These are phyloP conservation scores for Strobilomyces echinocephalus DNA, from an alignment of 768 basidiomycete species.

Conservation along the genomic window DNA sequence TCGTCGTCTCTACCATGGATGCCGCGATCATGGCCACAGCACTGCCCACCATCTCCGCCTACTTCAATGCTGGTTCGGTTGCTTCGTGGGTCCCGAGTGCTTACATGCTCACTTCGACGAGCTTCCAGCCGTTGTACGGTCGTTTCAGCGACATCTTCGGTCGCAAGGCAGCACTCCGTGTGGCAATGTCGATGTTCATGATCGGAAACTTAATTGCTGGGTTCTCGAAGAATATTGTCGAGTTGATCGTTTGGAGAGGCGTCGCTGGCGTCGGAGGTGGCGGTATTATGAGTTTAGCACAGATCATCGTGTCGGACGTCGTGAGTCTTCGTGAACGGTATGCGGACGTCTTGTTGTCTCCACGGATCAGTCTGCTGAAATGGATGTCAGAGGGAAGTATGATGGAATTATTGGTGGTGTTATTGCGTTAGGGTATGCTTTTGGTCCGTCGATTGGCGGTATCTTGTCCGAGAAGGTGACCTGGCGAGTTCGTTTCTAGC, in stretches of 20 bases:
- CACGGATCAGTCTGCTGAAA: not conserved
- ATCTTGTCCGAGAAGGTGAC: not conserved
- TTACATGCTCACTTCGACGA: slow-evolving; percentile 1
- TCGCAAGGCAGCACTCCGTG: not conserved
- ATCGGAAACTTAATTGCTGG: not conserved
- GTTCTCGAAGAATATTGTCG: not conserved
- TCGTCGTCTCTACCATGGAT: not conserved
- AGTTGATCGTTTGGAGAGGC: not conserved
- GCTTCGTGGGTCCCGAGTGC: not conserved
- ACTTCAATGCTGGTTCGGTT: not conserved
- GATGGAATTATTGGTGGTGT: not conserved
- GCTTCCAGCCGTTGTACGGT: not conserved
- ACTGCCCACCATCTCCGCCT: not conserved
- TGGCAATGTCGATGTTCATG: not conserved
- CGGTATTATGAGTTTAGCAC: not conserved
- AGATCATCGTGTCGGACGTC: not conserved
- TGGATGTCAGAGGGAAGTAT: not conserved
- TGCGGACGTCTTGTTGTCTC: not conserved
- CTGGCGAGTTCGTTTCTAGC: not conserved
- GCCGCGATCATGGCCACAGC: not conserved
- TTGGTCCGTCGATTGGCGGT: not conserved
- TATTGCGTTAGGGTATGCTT: not conserved
- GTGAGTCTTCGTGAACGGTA: not conserved
- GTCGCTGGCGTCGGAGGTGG: not conserved
- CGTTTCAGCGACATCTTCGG: slow-evolving; percentile 1